phyloP scores from a whole-genome alignment of 169 alveolate genomes.

The Perkinsus olseni region DNA sequence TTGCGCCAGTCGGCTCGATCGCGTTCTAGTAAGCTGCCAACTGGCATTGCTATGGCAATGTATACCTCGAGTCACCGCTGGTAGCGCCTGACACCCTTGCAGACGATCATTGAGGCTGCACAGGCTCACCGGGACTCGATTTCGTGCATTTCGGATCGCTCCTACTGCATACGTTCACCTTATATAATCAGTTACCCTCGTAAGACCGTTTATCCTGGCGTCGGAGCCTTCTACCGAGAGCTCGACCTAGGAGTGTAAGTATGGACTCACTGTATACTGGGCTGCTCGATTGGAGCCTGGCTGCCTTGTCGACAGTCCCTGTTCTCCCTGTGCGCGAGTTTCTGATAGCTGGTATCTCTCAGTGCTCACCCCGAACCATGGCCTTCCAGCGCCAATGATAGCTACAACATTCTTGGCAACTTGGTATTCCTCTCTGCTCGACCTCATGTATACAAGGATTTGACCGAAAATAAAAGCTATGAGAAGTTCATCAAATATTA shows the following conservation, averaged over 20 bases:
- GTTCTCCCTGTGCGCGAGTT: neutral
- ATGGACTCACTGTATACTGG: neutral
- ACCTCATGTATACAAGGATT: neutral
- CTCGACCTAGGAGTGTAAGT: neutral
- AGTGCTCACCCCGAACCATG: neutral
- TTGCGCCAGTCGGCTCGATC: no score
- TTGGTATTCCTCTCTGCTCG: conserved; percentile 2
- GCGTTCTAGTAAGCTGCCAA: no score
- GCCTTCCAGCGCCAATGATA: neutral
- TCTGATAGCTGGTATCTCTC: neutral
- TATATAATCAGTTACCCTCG: neutral
- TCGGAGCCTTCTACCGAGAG: neutral
- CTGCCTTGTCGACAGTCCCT: neutral
- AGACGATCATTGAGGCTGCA: no score
- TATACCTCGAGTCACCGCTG: no score
- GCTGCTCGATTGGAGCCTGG: no score
- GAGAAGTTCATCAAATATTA: neutral
- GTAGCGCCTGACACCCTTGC: no score
- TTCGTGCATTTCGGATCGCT: no score
- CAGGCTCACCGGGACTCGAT: no score
- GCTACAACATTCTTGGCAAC: neutral
- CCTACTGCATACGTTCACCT: no score
- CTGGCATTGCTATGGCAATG: no score
- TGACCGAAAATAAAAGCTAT: neutral
- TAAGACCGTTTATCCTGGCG: conserved; percentile 1